Base-by-base conservation (phyloP, 2,329 filamentous ascomycete species). In the Paracamarosporium sp. region DNA sequence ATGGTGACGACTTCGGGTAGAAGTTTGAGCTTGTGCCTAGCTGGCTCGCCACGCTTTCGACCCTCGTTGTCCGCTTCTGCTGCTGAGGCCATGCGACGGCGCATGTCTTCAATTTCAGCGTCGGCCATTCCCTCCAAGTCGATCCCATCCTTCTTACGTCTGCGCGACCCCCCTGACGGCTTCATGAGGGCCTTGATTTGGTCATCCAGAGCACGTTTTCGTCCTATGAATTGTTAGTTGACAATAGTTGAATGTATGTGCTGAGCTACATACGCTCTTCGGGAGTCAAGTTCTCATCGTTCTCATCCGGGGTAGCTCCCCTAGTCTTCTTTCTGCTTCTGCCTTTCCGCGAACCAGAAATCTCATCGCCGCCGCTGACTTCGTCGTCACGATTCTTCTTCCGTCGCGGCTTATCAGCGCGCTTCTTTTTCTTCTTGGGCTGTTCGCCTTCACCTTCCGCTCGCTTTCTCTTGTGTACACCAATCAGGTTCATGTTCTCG, bases 41-140 rank as follows among this genome's bases (percentile, higher is more conserved):
- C 95, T 0, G 94, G 92, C 70, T 92, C 84, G 64, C 90, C 89
- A 50, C 88, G 84, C 64, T 90, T 86, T 67, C 95, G 93, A 36
- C 92, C 92, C 54, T 88, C 82, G 67, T 94, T 93, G 77, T 99
- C 95, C 35, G 88, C 86, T 76, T 93, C 87, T 59, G 94, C 97
- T 15, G 95, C 95, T 64, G 88, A 85, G 65, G 95, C 93, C 93
- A 99, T 99, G 55, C 88, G 88, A 53, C 91, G 85, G 71, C 95
- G 95, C 75, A 99, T 89, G 47, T 90, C 85, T 56, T 92, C 92
- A 62, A 99, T 93, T 71, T 96, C 90, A 43, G 93, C 90, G 74
- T 98, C 95, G 65, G 94, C 91, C 79, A 91, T 89, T 69, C 92
- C 89, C 75, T 97, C 93, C 45, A 98, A 84, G 64, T 98, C 94